A percentile compares a stretch with the other conserved stretches of the same genome.
phyloP scores from a whole-genome alignment of 805 yeast genomes.

The Debaryomyces prosopidis region DNA sequence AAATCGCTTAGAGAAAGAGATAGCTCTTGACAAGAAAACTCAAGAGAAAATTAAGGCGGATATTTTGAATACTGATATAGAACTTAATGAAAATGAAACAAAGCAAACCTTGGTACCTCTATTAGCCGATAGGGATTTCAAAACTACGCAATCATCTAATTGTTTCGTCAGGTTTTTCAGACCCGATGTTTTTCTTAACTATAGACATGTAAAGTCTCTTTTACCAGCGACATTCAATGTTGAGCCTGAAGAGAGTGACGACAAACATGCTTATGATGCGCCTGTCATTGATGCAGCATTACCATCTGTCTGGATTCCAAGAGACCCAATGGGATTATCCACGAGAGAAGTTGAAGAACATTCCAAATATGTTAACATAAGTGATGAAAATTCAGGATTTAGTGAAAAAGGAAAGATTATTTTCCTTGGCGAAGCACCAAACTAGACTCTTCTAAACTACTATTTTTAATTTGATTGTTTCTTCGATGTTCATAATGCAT shows the following conservation, averaged over 20 bases:
- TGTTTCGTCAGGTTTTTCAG: slow-evolving; percentile 49
- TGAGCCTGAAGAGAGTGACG: slow-evolving; percentile 44
- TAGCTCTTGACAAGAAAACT: slow-evolving; percentile 10
- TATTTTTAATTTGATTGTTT: too few relatives aligned
- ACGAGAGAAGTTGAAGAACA: slow-evolving; percentile 56
- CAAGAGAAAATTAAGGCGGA: slow-evolving; percentile 6
- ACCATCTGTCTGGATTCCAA: slow-evolving; percentile 91
- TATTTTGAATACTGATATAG: slow-evolving; percentile 4
- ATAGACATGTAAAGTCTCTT: slow-evolving; percentile 30
- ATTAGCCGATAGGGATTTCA: slow-evolving; percentile 66
- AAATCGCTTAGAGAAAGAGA: slow-evolving; percentile 4
- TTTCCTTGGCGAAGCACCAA: slow-evolving; percentile 36
- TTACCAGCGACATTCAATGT: slow-evolving; percentile 37
- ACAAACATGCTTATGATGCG: slow-evolving; percentile 66
- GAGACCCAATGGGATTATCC: slow-evolving; percentile 84
- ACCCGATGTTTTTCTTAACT: slow-evolving; percentile 62
- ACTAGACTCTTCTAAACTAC: slow-evolving; percentile 6
- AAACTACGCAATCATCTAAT: slow-evolving; percentile 36
- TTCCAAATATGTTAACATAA: slow-evolving; percentile 54
- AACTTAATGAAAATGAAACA: slow-evolving; percentile 11
- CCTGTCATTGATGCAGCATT: slow-evolving; percentile 71
- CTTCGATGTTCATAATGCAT: too few relatives aligned
- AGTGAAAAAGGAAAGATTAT: slow-evolving; percentile 31
- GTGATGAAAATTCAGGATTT: slow-evolving; percentile 68
- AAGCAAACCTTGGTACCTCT: slow-evolving; percentile 44